A percentile compares a stretch with the other conserved stretches of the same genome.
phyloP scores from a whole-genome alignment of 78 protist species.

The Dictyostelium purpureum region DNA sequence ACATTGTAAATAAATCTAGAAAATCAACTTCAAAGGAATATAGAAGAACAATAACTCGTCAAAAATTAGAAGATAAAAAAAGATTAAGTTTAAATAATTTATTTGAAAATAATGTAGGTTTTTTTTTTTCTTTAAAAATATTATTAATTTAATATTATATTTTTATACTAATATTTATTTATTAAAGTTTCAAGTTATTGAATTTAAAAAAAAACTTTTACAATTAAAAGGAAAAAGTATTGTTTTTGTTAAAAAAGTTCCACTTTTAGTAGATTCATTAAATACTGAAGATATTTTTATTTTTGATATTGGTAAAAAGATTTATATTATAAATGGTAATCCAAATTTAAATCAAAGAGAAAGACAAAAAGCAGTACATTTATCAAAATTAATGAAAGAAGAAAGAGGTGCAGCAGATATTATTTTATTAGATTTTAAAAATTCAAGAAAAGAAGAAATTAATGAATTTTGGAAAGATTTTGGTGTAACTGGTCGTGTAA shows the following conservation, averaged over 20 bases:
- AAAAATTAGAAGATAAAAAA: slow-evolving; percentile 68
- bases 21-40: slow-evolving; percentile 69
- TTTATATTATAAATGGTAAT: slow-evolving; percentile 61
- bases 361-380: slow-evolving; percentile 35
- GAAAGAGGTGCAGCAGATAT: slow-evolving; percentile 2
- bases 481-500: neutral
- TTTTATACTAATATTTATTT: neutral
- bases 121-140: neutral
- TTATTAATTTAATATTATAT: neutral
- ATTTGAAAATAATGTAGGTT: slow-evolving; percentile 31
- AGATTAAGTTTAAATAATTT: slow-evolving; percentile 3
- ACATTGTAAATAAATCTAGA: slow-evolving; percentile 48
- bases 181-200: slow-evolving; percentile 22
- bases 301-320: slow-evolving; percentile 20
- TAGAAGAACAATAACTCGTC: slow-evolving; percentile 35
- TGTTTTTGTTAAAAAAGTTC: slow-evolving; percentile 11
- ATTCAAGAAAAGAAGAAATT: slow-evolving; percentile 5
- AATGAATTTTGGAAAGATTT: slow-evolving; percentile 52
- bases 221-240: slow-evolving; percentile 4
- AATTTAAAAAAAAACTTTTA: slow-evolving; percentile 36
- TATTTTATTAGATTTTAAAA: neutral
- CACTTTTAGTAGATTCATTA: neutral
- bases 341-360: neutral
- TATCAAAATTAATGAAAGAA: neutral
- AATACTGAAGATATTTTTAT: slow-evolving; percentile 40